phyloP scores from a whole-genome alignment of 805 yeast genomes.

The Yarrowia bubula region DNA sequence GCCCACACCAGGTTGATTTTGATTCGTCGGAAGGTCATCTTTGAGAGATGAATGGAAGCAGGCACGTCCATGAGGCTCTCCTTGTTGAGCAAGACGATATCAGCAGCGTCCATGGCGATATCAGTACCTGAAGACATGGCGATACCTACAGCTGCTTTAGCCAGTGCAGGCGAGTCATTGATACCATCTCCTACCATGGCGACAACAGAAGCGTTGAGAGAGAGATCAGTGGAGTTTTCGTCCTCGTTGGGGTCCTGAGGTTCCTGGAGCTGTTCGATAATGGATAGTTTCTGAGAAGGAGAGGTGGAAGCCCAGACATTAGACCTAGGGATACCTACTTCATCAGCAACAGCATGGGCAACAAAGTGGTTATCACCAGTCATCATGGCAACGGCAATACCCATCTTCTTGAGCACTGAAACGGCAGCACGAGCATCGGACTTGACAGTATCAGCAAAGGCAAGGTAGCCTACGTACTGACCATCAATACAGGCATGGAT shows the following conservation, averaged over 20 bases:
- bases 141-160: conserved; percentile 82
- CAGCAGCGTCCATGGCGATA: conserved; percentile 96
- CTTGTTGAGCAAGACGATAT: conserved; percentile 60
- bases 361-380: conserved; percentile 78
- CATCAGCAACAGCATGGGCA: conserved; percentile 61
- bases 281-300: conserved; percentile 72
- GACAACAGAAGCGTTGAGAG: conserved; percentile 43
- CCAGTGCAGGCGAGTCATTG: conserved; percentile 95
- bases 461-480: conserved; percentile 60
- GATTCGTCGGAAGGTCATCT: conserved; percentile 68
- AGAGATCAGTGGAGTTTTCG: neutral
- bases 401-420: conserved; percentile 49
- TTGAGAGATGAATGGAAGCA: conserved; percentile 63
- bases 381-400: conserved; percentile 73
- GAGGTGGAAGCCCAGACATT: conserved; percentile 73
- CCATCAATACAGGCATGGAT: conserved; percentile 61
- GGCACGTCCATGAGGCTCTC: conserved; percentile 42
- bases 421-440: conserved; percentile 63
- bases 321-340: conserved; percentile 61
- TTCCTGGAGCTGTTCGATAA: conserved; percentile 51
- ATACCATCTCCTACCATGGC: conserved; percentile 98
- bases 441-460: conserved; percentile 65
- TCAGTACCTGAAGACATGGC: conserved; percentile 93
- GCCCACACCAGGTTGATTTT: conserved; percentile 86
- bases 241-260: neutral